These are phyloP conservation scores for Plantago ovata DNA, from an alignment of 257 asterid species.

Conservation along the genomic window DNA sequence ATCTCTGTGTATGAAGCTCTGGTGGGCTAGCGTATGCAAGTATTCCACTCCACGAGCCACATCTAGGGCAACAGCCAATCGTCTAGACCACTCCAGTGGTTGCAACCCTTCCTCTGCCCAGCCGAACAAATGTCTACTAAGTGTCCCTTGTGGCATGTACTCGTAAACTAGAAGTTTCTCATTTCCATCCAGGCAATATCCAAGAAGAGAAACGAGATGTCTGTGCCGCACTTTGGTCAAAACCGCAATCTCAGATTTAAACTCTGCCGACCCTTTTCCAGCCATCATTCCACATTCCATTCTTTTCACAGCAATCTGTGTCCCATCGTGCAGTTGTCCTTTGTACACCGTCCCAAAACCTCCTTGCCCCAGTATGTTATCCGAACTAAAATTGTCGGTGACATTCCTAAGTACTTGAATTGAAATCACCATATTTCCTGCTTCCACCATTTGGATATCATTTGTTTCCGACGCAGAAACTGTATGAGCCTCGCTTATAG, in stretches of 20 bases:
- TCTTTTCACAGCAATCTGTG: slow-evolving; percentile 89
- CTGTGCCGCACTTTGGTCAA: slow-evolving; percentile 84
- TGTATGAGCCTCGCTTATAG: slow-evolving; percentile 47
- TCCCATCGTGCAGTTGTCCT: slow-evolving; percentile 89
- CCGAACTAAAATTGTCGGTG: slow-evolving; percentile 63
- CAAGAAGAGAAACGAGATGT: slow-evolving; percentile 90
- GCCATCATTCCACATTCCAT: slow-evolving; percentile 80
- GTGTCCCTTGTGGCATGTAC: slow-evolving; percentile 91
- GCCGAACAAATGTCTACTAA: slow-evolving; percentile 71
- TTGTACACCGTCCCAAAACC: slow-evolving; percentile 92
- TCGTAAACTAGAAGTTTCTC: slow-evolving; percentile 86
- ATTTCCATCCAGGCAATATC: slow-evolving; percentile 88
- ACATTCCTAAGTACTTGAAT: slow-evolving; percentile 81
- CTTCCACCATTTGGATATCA: slow-evolving; percentile 83
- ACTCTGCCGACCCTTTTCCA: slow-evolving; percentile 78
- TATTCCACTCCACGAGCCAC: slow-evolving; percentile 93
- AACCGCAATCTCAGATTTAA: slow-evolving; percentile 87
- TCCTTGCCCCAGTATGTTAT: slow-evolving; percentile 76
- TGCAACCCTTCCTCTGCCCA: slow-evolving; percentile 72
- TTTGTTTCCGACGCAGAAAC: slow-evolving; percentile 45
- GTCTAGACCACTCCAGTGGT: slow-evolving; percentile 78
- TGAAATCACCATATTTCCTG: slow-evolving; percentile 87
- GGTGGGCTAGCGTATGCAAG: slow-evolving; percentile 89
- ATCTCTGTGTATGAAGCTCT: slow-evolving; percentile 89
- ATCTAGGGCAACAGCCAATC: slow-evolving; percentile 78